phyloP scores from a whole-genome alignment of 345 rosid genomes.

The Abelmoschus esculentus region DNA sequence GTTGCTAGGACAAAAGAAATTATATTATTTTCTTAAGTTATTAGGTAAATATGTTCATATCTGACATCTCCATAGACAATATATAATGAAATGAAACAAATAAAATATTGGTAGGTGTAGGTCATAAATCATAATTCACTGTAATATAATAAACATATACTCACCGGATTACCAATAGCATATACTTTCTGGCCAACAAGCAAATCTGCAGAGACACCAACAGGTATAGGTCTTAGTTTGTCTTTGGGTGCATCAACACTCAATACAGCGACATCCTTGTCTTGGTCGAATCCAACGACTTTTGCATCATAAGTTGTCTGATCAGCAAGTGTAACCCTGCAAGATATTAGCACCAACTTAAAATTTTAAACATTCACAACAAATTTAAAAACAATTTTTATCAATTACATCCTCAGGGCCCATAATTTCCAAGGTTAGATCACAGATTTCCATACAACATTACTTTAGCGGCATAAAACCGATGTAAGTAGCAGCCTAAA shows the following conservation, averaged over 20 bases:
- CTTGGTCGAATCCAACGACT: slow-evolving; percentile 94
- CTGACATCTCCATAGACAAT: background rate
- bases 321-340: slow-evolving; percentile 90
- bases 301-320: slow-evolving; percentile 77
- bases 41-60: no score
- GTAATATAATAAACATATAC: slow-evolving; percentile 17
- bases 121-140: background rate
- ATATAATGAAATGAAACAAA: background rate
- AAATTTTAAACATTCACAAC: background rate
- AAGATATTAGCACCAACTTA: slow-evolving; percentile 15
- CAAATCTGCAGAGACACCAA: slow-evolving; percentile 89
- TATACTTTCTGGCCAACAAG: slow-evolving; percentile 97
- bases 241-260: slow-evolving; percentile 62
- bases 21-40: no score
- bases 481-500: no score
- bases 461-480: no score
- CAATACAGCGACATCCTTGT: slow-evolving; percentile 93
- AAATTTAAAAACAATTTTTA: background rate
- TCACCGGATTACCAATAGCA: slow-evolving; percentile 97
- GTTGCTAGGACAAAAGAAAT: background rate
- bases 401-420: background rate
- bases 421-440: no score
- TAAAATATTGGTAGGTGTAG: background rate
- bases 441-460: no score
- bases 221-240: slow-evolving; percentile 74